These are phyloP conservation scores for Rhodotorula kratochvilovae DNA, from an alignment of 768 basidiomycete species.

Conservation along the genomic window DNA sequence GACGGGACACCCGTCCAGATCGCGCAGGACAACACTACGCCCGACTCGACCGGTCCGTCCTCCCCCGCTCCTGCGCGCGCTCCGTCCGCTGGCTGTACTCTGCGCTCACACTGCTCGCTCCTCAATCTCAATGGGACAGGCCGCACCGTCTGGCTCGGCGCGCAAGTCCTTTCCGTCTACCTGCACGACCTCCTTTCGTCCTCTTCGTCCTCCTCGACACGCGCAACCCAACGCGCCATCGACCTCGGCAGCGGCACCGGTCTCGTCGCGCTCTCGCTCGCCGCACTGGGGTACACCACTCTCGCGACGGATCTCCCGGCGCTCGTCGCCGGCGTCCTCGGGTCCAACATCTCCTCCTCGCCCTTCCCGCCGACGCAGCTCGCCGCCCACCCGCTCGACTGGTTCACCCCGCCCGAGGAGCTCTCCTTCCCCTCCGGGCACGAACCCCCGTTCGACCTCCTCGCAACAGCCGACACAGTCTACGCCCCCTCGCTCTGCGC, in stretches of 20 bases:
- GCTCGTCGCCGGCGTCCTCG: conserved; percentile 63
- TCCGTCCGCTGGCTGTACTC: no score
- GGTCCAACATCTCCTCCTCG: conserved; percentile 57
- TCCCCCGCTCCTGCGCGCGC: not conserved
- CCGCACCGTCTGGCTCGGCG: conserved; percentile 36
- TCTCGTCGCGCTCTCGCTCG: conserved; percentile 58
- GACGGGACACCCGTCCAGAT: not conserved
- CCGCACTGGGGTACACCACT: conserved; percentile 68
- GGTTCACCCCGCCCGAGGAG: conserved; percentile 57
- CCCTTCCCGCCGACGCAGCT: conserved; percentile 41
- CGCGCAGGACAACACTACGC: conserved; percentile 3
- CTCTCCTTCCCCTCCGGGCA: conserved; percentile 59
- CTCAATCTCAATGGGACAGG: not conserved
- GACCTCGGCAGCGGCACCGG: conserved; percentile 79
- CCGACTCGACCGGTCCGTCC: conserved; percentile 29
- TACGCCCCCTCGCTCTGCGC: conserved; percentile 60
- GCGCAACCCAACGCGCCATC: conserved; percentile 50
- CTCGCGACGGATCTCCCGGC: conserved; percentile 68
- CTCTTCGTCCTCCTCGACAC: not conserved
- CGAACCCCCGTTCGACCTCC: conserved; percentile 65
- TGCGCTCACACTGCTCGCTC: no score
- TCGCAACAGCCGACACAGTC: conserved; percentile 77
- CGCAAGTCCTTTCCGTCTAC: conserved; percentile 32
- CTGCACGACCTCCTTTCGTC: conserved; percentile 20
- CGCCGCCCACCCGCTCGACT: conserved; percentile 65